These are phyloP conservation scores for Chlorella vulgaris DNA, from an alignment of 139 green algal genomes.

Conservation along the genomic window DNA sequence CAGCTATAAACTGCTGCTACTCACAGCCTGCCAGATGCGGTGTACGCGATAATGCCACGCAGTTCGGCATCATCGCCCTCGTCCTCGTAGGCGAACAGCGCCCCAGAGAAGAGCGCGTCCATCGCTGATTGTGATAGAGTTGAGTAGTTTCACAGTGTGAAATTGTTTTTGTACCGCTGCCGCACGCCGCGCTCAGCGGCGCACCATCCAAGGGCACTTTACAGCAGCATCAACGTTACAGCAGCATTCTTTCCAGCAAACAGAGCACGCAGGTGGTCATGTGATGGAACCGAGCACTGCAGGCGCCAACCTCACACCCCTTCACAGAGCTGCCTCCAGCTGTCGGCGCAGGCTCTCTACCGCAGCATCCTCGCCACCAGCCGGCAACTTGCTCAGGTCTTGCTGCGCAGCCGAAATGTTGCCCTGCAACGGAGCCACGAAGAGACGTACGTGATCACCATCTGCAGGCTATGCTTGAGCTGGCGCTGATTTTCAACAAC, in stretches of 20 bases:
- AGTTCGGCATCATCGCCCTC: slow-evolving; percentile 29
- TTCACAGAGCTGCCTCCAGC: too few species aligned
- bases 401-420: not conserved
- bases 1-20: too few species aligned
- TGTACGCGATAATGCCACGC: slow-evolving; percentile 36
- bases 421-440: not conserved
- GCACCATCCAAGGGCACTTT: too few species aligned
- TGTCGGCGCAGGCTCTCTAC: not conserved
- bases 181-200: too few species aligned
- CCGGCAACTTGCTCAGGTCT: not conserved
- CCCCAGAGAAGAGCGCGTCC: slow-evolving; percentile 26
- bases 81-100: slow-evolving; percentile 34
- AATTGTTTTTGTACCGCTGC: too few species aligned
- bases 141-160: too few species aligned
- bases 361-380: not conserved
- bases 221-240: too few species aligned
- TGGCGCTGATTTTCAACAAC: too few species aligned
- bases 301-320: too few species aligned
- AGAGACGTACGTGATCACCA: not conserved
- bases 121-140: not conserved
- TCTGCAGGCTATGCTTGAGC: not conserved
- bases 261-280: too few species aligned
- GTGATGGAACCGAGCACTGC: too few species aligned
- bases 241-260: too few species aligned
- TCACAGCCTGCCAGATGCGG: slow-evolving; percentile 41